phyloP scores from a whole-genome alignment of 192 early-diverging fungal species.

The Linnemannia hyalina region DNA sequence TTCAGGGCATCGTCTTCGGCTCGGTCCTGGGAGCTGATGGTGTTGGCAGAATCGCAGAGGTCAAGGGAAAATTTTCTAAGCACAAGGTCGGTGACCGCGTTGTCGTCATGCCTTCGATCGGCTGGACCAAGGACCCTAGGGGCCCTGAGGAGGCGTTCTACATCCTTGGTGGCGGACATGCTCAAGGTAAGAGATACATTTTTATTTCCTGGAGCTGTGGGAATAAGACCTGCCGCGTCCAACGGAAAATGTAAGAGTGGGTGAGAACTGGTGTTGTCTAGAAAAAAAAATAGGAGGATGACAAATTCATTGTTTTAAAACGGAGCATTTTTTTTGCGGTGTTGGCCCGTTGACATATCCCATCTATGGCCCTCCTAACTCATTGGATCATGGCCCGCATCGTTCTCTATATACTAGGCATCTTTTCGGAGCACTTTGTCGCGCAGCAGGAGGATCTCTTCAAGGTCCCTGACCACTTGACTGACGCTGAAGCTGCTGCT shows the following conservation, averaged over 20 bases:
- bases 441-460: slow-evolving; percentile 62
- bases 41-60: slow-evolving; percentile 61
- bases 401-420: slow-evolving; percentile 50
- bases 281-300: slow-evolving; percentile 3
- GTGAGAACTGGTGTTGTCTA: background rate
- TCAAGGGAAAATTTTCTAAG: slow-evolving; percentile 37
- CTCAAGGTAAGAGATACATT: slow-evolving; percentile 2
- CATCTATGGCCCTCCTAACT: background rate
- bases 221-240: background rate
- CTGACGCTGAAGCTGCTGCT: slow-evolving; percentile 73
- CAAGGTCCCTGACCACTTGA: slow-evolving; percentile 69
- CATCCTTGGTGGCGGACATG: slow-evolving; percentile 55
- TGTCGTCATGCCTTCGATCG: slow-evolving; percentile 65
- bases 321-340: background rate
- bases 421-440: slow-evolving; percentile 68
- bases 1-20: slow-evolving; percentile 57
- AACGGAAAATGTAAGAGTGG: background rate
- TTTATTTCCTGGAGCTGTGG: background rate
- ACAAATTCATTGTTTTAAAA: background rate
- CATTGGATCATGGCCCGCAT: background rate
- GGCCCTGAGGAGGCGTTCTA: slow-evolving; percentile 67
- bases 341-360: too few relatives aligned
- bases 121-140: slow-evolving; percentile 66
- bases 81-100: slow-evolving; percentile 54
- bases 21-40: slow-evolving; percentile 72